phyloP scores from a whole-genome alignment of 2,329 filamentous ascomycete species.

The Aureobasidium musti region DNA sequence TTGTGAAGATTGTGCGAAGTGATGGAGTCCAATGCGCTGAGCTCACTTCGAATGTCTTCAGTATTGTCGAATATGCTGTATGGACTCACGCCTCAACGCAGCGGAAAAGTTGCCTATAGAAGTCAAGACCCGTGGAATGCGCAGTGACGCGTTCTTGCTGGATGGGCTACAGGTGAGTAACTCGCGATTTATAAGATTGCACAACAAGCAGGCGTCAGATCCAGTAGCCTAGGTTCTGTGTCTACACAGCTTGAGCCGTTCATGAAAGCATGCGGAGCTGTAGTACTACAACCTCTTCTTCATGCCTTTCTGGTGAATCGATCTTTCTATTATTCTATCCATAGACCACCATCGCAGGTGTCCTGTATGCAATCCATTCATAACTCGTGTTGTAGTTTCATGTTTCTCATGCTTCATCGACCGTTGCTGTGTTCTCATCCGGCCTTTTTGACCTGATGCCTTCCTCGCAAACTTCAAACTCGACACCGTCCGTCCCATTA shows the following conservation, averaged over 20 bases:
- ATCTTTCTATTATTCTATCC: neutral
- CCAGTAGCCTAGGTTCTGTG: no score
- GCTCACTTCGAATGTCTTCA: neutral
- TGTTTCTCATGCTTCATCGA: neutral
- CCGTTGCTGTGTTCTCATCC: neutral
- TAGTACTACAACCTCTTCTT: neutral
- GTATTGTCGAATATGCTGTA: neutral
- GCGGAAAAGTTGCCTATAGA: neutral
- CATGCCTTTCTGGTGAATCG: neutral
- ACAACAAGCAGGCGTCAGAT: neutral
- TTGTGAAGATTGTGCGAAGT: neutral
- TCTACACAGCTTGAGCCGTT: no score
- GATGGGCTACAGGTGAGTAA: neutral
- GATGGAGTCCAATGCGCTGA: neutral
- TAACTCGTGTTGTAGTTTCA: neutral
- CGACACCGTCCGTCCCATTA: slow-evolving; percentile 56
- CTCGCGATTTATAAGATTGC: neutral
- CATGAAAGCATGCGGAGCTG: no score
- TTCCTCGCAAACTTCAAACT: slow-evolving; percentile 73
- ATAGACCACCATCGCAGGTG: neutral
- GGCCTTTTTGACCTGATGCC: slow-evolving; percentile 47
- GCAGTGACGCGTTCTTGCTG: neutral
- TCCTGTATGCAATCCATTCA: slow-evolving; percentile 1
- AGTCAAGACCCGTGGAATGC: neutral
- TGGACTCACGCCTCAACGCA: neutral